Conservation (phyloP, 805 yeast species). For the Yamadazyma scolyti region DNA sequence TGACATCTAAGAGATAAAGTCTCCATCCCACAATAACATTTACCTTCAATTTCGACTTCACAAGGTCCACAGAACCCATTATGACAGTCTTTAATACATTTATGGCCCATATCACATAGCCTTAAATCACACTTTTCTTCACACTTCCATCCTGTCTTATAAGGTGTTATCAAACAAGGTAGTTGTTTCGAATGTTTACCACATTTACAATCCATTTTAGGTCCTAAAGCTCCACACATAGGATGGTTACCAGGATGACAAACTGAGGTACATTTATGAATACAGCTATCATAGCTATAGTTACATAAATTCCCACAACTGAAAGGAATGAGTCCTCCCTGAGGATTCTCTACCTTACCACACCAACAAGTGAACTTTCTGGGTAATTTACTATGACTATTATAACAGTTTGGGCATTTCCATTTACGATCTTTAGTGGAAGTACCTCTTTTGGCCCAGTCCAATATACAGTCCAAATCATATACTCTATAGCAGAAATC, state of each 20-base stretch:
- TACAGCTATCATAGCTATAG: conserved; percentile 50
- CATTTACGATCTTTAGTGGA: conserved; percentile 56
- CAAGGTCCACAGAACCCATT: conserved; percentile 82
- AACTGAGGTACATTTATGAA: conserved; percentile 67
- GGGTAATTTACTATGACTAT: conserved; percentile 47
- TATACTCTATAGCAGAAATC: conserved; percentile 73
- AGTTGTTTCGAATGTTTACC: conserved; percentile 63
- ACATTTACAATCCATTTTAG: conserved; percentile 66
- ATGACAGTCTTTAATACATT: conserved; percentile 64
- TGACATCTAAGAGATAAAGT: conserved; percentile 41
- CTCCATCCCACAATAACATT: conserved; percentile 76
- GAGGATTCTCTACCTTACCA: conserved; percentile 70
- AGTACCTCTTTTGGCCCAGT: conserved; percentile 81
- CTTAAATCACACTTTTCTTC: conserved; percentile 54
- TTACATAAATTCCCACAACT: conserved; percentile 87
- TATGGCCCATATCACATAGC: conserved; percentile 66
- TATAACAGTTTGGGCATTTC: conserved; percentile 86
- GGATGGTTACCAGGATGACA: conserved; percentile 94
- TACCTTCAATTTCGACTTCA: conserved; percentile 39
- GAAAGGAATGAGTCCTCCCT: conserved; percentile 54
- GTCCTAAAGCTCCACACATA: conserved; percentile 75
- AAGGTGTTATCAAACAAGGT: conserved; percentile 73
- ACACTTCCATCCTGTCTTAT: conserved; percentile 66
- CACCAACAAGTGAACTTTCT: conserved; percentile 80
- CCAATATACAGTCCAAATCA: conserved; percentile 77